These are phyloP conservation scores for Parathielavia appendiculata DNA, from an alignment of 495 filamentous ascomycete species.

Conservation along the genomic window DNA sequence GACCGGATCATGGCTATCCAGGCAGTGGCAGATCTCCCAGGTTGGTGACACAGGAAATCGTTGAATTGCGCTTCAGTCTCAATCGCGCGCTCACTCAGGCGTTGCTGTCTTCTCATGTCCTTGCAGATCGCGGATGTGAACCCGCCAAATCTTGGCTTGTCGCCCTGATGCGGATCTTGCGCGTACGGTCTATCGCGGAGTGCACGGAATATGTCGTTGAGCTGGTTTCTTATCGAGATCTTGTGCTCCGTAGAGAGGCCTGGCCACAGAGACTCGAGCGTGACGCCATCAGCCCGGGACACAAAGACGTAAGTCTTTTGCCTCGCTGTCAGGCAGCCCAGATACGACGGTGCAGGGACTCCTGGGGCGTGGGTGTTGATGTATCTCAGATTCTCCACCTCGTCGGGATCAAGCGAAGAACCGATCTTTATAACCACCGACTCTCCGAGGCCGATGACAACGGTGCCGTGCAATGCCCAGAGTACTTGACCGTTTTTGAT, in stretches of 20 bases:
- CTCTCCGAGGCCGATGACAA: background rate
- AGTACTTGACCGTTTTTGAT: slow-evolving; percentile 2
- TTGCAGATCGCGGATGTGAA: slow-evolving; percentile 4
- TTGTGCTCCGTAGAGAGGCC: slow-evolving; percentile 4
- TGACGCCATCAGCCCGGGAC: background rate
- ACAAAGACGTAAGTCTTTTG: background rate
- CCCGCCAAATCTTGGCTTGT: background rate
- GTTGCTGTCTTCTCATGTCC: background rate
- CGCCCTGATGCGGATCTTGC: background rate
- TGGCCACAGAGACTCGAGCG: slow-evolving; percentile 6
- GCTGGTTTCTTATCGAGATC: background rate
- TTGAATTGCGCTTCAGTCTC: background rate
- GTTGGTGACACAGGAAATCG: background rate
- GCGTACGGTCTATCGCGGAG: background rate
- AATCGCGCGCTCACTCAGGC: background rate
- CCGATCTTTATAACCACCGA: slow-evolving; percentile 5
- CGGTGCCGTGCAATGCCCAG: slow-evolving; percentile 1
- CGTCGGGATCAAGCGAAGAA: slow-evolving; percentile 4
- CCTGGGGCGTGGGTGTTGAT: slow-evolving; percentile 3
- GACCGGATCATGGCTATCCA: background rate
- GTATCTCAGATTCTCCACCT: background rate
- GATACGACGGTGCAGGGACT: background rate
- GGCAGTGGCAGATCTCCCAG: background rate
- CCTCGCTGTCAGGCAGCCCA: background rate
- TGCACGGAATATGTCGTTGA: slow-evolving; percentile 3